Conservation (phyloP, 176 grass and related monocot species). For the Secale cereale region DNA sequence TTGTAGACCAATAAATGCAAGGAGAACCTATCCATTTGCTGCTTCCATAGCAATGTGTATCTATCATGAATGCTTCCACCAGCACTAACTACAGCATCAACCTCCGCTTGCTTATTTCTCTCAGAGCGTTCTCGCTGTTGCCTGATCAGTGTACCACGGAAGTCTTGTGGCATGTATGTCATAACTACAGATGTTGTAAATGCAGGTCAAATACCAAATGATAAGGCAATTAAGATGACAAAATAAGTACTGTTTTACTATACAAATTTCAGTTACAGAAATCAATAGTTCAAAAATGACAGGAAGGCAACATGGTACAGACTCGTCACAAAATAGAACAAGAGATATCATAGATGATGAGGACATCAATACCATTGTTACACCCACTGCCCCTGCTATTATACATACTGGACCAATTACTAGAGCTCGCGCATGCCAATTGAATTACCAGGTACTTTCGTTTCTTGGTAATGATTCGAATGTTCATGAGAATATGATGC, state of each 20-base stretch:
- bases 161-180: constrained; percentile 99
- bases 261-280: background rate
- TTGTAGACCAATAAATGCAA: background rate
- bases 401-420: too few relatives aligned
- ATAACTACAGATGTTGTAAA: constrained; percentile 84
- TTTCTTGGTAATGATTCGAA: too few relatives aligned
- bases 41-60: constrained; percentile 87
- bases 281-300: background rate
- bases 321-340: background rate
- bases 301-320: constrained; percentile 11
- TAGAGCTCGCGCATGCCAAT: too few relatives aligned
- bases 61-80: constrained; percentile 76
- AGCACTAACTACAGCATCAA: constrained; percentile 79
- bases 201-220: constrained; percentile 18
- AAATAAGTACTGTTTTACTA: constrained; percentile 12
- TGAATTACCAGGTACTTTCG: too few relatives aligned
- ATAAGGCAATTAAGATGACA: background rate
- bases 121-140: constrained; percentile 93
- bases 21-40: constrained; percentile 93
- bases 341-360: background rate
- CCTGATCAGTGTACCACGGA: constrained; percentile 83
- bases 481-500: too few relatives aligned
- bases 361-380: too few relatives aligned
- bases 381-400: too few relatives aligned
- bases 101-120: constrained; percentile 85